A percentile compares a stretch with the other conserved stretches of the same genome.
Conservation (phyloP, 208 protist genomes). For the Naegleria gruberi region DNA sequence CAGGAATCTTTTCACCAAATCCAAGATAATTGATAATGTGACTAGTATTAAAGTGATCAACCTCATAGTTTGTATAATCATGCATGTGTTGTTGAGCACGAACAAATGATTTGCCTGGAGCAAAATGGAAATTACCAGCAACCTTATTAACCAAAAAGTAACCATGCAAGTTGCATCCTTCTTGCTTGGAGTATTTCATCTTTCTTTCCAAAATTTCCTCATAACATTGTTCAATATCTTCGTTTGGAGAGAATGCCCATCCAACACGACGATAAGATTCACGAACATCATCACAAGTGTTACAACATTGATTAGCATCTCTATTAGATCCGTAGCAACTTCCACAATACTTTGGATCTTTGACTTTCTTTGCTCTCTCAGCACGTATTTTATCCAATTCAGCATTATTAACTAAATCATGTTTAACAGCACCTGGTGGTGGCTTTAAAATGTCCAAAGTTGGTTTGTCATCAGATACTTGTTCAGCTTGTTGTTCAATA, state of each 20-base stretch:
- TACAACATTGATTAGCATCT: slow-evolving; percentile 56
- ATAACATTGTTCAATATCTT: slow-evolving; percentile 39
- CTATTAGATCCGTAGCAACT: slow-evolving; percentile 64
- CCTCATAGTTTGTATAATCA: slow-evolving; percentile 49
- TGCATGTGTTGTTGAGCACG: slow-evolving; percentile 37
- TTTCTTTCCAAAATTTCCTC: slow-evolving; percentile 22
- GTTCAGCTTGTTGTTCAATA: slow-evolving; percentile 40
- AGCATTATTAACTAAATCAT: not conserved
- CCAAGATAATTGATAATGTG: slow-evolving; percentile 65
- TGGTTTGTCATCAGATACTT: slow-evolving; percentile 39
- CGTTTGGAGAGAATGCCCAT: slow-evolving; percentile 57
- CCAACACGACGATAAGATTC: slow-evolving; percentile 49
- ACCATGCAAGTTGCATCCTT: slow-evolving; percentile 67
- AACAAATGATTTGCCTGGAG: slow-evolving; percentile 40
- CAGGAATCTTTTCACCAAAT: slow-evolving; percentile 63
- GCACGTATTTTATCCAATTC: not conserved
- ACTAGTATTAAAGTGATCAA: slow-evolving; percentile 55
- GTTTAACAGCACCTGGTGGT: not conserved
- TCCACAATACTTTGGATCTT: slow-evolving; percentile 50
- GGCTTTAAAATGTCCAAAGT: slow-evolving; percentile 36
- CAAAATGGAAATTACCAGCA: slow-evolving; percentile 66
- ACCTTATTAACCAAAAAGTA: slow-evolving; percentile 59
- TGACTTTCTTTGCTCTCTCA: slow-evolving; percentile 34
- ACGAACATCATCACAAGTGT: slow-evolving; percentile 66
- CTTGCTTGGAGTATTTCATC: slow-evolving; percentile 23